A percentile compares a stretch with the other conserved stretches of the same genome.
phyloP scores from a whole-genome alignment of 1,284 basidiomycete species.

The Butyriboletus appendiculatus region DNA sequence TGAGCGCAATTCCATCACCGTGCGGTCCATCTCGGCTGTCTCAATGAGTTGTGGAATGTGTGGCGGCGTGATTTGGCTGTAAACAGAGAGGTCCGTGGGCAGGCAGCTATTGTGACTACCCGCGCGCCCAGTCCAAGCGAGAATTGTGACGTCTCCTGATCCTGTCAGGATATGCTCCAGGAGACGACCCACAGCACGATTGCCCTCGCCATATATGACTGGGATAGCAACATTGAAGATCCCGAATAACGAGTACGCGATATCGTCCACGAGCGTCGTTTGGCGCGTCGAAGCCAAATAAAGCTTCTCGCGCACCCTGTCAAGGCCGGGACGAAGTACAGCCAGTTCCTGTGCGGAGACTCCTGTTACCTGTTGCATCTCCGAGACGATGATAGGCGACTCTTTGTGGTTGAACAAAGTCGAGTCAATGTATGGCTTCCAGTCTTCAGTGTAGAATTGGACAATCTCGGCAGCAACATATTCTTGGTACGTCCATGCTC shows the following conservation, averaged over 20 bases:
- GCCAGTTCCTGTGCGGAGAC: no score
- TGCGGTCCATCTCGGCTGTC: background rate
- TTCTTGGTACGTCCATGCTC: no score
- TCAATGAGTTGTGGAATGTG: slow-evolving; percentile 4
- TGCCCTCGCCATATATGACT: background rate
- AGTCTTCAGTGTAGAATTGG: no score
- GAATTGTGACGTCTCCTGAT: background rate
- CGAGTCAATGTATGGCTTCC: no score
- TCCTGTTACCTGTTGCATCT: no score
- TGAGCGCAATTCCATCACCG: background rate
- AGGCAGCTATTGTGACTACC: slow-evolving; percentile 13
- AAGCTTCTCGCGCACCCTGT: background rate
- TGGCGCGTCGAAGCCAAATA: no score
- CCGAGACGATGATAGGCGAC: no score
- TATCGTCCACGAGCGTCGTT: no score
- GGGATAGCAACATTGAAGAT: background rate
- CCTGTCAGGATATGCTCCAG: background rate
- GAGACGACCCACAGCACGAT: background rate
- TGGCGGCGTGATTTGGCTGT: slow-evolving; percentile 4
- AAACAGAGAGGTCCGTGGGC: slow-evolving; percentile 8
- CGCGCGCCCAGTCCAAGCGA: background rate
- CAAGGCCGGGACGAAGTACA: background rate
- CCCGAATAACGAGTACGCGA: background rate
- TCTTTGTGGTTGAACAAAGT: no score
- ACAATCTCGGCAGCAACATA: no score